Percentiles rank a stretch among this genome's conserved stretches.
Conservation (phyloP, 2,329 filamentous ascomycete species). For the Neofusicoccum cordaticola region DNA sequence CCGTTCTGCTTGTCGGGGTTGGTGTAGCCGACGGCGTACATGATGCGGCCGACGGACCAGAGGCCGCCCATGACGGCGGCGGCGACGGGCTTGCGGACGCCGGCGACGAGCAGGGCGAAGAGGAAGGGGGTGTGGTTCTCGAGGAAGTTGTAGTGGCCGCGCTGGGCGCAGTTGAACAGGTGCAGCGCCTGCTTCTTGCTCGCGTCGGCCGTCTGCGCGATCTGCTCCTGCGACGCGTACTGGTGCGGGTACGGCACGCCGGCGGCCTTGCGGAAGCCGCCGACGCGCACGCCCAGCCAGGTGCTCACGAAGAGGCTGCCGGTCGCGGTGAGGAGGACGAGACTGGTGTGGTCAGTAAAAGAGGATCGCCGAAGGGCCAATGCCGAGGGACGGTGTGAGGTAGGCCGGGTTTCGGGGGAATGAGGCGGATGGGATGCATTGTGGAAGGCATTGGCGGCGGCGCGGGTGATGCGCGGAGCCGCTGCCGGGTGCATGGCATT, state of each 20-base stretch:
- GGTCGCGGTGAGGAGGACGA: constrained; percentile 54
- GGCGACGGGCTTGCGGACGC: constrained; percentile 52
- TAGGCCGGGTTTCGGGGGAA: not conserved
- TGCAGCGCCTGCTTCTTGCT: constrained; percentile 44
- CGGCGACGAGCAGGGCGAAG: constrained; percentile 52
- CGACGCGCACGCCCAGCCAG: constrained; percentile 51
- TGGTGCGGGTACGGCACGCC: constrained; percentile 57
- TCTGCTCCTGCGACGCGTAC: constrained; percentile 57
- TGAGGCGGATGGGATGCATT: not conserved
- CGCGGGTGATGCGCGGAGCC: not conserved
- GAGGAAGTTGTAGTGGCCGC: constrained; percentile 55
- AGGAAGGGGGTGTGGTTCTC: constrained; percentile 57
- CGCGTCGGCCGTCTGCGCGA: constrained; percentile 38
- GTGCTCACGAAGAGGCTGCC: constrained; percentile 53
- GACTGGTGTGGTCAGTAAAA: constrained; percentile 39
- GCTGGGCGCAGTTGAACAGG: constrained; percentile 44
- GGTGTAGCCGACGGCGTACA: constrained; percentile 51
- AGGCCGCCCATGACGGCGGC: constrained; percentile 45
- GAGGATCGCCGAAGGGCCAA: not conserved
- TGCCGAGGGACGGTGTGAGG: not conserved
- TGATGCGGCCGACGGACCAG: constrained; percentile 51
- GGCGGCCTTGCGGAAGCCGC: constrained; percentile 49
- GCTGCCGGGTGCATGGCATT: not conserved
- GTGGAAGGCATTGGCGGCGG: not conserved
- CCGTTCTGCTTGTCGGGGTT: constrained; percentile 37